Evolutionary conservation across 306 rosid genomes (phyloP), one percentile per base, ranked within the genome.

Genomic region (Quercus agrifolia): DNA sequence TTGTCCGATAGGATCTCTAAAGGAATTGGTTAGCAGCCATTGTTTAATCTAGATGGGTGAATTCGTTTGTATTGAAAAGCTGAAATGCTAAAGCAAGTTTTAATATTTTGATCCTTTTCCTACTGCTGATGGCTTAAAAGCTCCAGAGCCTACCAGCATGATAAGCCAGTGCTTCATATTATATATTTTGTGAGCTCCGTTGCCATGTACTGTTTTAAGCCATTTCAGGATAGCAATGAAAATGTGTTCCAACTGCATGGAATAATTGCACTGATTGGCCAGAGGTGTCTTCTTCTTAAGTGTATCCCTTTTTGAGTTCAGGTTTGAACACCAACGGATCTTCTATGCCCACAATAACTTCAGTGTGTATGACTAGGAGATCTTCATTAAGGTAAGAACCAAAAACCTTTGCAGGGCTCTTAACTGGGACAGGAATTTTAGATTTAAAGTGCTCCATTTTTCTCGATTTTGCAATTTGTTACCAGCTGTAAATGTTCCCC

Each of bases 1-100:
- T 86, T 92, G 84, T 70, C 94, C 14, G 82, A 91, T 56, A 88
- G 91, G 83, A 86, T 94, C 76, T 76, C 85, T 14, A 87, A 78
- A 80, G 89, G 92, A 67, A 88, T 85, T 49, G 68, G 71, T 75
- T 84, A 67, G 80, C 83, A 52, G 54, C 17, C 20, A 19, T 33
- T 67, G 70, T 27, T 63, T 63, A 27, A 67, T 18, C 52, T 8
- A 31, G 72, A 19, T 19, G 25, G 52, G 17, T 67, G 23, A 33
- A 67, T 67, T 67, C 72, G 11, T 18, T 1, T 33, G 5, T 67
- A 17, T 67, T 35, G 51, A 35, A 35, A 64, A 17, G 46, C 4
- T 27, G 38, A 62, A 18, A 30, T 62, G 69, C 38, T 62, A 5
- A 62, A 27, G 38, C 18, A 62, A 62, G n/a, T 5, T 13, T 62